Evolutionary conservation across 768 basidiomycete species (phyloP), one percentile per base, ranked within the genome.

Genomic region (Gelatoporia subvermispora): DNA sequence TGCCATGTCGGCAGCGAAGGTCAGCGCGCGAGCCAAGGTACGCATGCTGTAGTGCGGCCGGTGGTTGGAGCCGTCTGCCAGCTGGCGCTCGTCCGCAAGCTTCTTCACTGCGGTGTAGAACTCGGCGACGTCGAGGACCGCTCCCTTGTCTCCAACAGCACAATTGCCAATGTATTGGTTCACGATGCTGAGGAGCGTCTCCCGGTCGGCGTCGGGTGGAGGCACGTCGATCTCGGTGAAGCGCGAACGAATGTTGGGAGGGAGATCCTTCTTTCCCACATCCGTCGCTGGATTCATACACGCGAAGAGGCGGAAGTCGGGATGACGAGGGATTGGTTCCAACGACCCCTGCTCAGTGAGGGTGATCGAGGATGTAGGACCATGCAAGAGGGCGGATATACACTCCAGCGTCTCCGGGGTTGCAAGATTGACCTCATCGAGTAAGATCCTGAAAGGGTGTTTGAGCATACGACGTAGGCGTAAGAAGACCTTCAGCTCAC

Each of bases 201-300:
- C 93, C 48, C 79, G 82, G 63, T 98, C 93, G 25, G 87, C 76
- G 59, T 99, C 96, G 3, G 95, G 94, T 3, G 94, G 79, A n/a
- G 88, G 82, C 0, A 97, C 94, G 62, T 93, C 93, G 46, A 98
- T 81, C 65, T 98, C 96, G 1, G 93, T 96, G 70, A 99, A 98
- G 24, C 88, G 82, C 9, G 86, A 80, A 31, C 94, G 84, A 42
- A 98, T 88, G 59, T 85, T 86, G 4, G 89, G 85, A 16, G 93
- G 91, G 0, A 99, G 82, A 60, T 98, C 95, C 60, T 93, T 96
- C 72, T 98, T 99, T 28, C 96, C 96, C 13, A 97, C 88, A 58
- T 99, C 96, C 3, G 94, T 99, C 0, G 96, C 96, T 4, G 96
- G 96, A 62, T 99, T 99, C 96, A 99, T 99, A 65, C 96, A 99